phyloP scores from a whole-genome alignment of 1,139 yeast species.

The Yamadazyma triangularis region DNA sequence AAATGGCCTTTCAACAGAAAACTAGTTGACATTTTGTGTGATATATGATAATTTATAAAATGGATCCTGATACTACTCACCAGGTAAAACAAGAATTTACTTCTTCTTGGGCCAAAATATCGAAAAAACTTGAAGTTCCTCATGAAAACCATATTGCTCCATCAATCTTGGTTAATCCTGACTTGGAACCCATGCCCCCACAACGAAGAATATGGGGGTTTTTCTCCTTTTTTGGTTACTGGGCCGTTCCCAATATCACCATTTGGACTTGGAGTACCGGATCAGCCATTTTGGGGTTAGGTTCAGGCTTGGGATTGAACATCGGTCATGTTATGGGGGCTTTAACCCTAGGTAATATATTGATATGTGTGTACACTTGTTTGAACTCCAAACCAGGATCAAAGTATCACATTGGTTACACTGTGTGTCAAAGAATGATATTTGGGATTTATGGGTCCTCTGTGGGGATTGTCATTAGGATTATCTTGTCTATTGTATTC shows the following conservation, averaged over 20 bases:
- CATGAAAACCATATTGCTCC: neutral
- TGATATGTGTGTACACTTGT: slow-evolving; percentile 14
- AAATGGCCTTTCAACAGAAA: too few relatives aligned
- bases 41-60: too few relatives aligned
- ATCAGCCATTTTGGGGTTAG: slow-evolving; percentile 14
- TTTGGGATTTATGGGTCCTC: slow-evolving; percentile 18
- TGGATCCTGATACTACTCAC: too few relatives aligned
- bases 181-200: slow-evolving; percentile 17
- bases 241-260: slow-evolving; percentile 19
- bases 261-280: slow-evolving; percentile 20
- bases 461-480: slow-evolving; percentile 14
- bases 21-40: too few relatives aligned
- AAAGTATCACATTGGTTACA: slow-evolving; percentile 18
- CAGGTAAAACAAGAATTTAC: too few relatives aligned
- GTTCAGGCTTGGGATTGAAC: slow-evolving; percentile 14
- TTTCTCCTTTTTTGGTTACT: slow-evolving; percentile 17
- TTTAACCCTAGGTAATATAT: slow-evolving; percentile 14
- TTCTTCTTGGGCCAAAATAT: too few relatives aligned
- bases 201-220: slow-evolving; percentile 18
- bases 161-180: slow-evolving; percentile 8
- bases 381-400: slow-evolving; percentile 18
- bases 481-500: slow-evolving; percentile 15
- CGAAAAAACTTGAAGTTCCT: neutral
- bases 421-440: slow-evolving; percentile 16
- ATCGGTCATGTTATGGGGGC: slow-evolving; percentile 18